Evolutionary conservation across 2,329 filamentous ascomycete species (phyloP).

Genomic region (Laburnicola sp.): DNA sequence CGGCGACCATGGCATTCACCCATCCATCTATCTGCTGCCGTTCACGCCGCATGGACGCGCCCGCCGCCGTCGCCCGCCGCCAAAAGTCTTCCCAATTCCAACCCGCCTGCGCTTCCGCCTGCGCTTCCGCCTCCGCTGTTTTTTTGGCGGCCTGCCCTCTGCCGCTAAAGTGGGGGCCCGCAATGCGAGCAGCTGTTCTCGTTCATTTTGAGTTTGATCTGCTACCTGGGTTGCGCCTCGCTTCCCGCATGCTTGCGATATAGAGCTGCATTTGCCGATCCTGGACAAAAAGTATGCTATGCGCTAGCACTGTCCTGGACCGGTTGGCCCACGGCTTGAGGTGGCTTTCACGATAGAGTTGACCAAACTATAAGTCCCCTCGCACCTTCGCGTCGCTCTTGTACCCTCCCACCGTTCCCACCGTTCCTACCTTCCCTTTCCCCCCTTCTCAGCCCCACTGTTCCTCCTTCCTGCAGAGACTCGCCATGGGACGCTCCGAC

Average conservation of each 20-base stretch:
- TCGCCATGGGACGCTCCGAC: slow-evolving; percentile 18
- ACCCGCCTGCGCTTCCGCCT: background rate
- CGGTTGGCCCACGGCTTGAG: background rate
- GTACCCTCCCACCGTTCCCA: background rate
- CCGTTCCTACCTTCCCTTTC: background rate
- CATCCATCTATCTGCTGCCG: background rate
- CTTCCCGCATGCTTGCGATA: slow-evolving; percentile 16
- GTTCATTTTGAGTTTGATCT: slow-evolving; percentile 26
- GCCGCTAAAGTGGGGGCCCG: slow-evolving; percentile 12
- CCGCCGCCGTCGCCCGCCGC: slow-evolving; percentile 3
- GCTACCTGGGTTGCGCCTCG: slow-evolving; percentile 19
- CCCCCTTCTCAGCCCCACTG: background rate
- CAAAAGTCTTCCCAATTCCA: slow-evolving; percentile 9
- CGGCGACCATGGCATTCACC: background rate
- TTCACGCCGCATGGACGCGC: background rate
- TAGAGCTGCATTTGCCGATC: slow-evolving; percentile 2
- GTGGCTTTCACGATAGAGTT: slow-evolving; percentile 8
- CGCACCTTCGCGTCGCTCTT: background rate
- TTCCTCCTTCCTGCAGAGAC: background rate
- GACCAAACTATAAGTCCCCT: slow-evolving; percentile 14
- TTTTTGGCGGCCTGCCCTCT: background rate
- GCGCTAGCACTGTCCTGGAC: slow-evolving; percentile 13
- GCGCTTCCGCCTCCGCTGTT: background rate
- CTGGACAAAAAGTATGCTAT: slow-evolving; percentile 16
- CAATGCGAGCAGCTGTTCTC: slow-evolving; percentile 18